Conservation (phyloP, 768 basidiomycete species). For the Rhodotorula toruloides region DNA sequence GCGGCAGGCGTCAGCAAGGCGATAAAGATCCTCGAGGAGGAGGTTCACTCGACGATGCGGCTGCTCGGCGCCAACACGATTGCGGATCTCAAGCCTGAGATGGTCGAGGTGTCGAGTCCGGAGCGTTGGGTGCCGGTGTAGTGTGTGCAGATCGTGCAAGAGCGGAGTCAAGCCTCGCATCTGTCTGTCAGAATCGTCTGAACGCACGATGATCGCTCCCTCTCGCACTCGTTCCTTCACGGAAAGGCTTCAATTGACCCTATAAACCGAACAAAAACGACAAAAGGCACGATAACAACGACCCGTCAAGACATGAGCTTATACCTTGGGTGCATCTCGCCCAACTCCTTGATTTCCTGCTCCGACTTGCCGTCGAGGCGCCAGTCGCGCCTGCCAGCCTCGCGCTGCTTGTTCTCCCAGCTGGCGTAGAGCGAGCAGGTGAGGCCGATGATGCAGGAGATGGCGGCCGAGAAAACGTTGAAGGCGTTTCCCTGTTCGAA, state of each 20-base stretch:
- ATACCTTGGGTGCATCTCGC: constrained; percentile 43
- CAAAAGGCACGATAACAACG: background rate
- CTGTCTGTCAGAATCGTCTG: too few species aligned
- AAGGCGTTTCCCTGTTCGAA: constrained; percentile 40
- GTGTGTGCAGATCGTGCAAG: too few species aligned
- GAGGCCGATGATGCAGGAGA: constrained; percentile 6
- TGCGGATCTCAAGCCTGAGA: constrained; percentile 46
- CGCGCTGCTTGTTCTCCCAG: constrained; percentile 42
- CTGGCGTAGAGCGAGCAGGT: constrained; percentile 39
- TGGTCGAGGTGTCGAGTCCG: constrained; percentile 19
- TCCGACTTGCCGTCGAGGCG: constrained; percentile 40
- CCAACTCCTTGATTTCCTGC: constrained; percentile 35
- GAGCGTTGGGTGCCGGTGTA: constrained; percentile 17
- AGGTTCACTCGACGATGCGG: constrained; percentile 49
- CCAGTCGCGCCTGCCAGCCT: constrained; percentile 39
- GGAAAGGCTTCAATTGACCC: too few species aligned
- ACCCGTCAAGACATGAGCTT: constrained; percentile 26
- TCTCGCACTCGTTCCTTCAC: too few species aligned
- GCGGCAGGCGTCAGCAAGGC: constrained; percentile 43
- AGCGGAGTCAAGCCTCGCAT: too few species aligned
- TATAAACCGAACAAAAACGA: too few species aligned
- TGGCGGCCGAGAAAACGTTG: constrained; percentile 25
- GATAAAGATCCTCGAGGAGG: constrained; percentile 47
- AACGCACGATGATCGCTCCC: too few species aligned
- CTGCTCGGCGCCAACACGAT: constrained; percentile 48